A percentile compares a stretch with the other conserved stretches of the same genome.
Evolutionary conservation across 176 grass and related monocot genomes (phyloP).

Genomic region (Oryza australiensis): DNA sequence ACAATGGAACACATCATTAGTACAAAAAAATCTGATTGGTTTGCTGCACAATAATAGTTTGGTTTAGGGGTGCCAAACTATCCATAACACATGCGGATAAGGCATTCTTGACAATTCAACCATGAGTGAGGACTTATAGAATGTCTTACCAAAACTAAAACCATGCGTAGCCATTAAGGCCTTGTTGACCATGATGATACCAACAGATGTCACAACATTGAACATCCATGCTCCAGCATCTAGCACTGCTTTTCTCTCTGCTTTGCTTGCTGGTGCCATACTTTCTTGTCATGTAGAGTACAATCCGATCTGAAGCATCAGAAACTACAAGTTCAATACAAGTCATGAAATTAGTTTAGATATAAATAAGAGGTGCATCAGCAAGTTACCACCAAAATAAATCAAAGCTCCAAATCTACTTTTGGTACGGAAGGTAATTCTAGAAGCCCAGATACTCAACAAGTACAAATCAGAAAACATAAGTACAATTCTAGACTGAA

Average conservation of each 20-base stretch:
- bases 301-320: background rate
- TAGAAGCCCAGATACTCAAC: background rate
- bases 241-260: constrained; percentile 59
- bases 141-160: constrained; percentile 73
- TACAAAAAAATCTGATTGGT: background rate
- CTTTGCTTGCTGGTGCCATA: constrained; percentile 63
- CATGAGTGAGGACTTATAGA: background rate
- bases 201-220: constrained; percentile 83
- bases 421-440: background rate
- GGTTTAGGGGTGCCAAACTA: background rate
- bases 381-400: background rate
- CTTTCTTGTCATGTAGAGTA: constrained; percentile 34
- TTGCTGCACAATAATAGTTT: background rate
- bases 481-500: too few relatives aligned
- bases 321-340: background rate
- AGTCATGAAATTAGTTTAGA: background rate
- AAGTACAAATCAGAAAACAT: too few relatives aligned
- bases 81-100: background rate
- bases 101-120: background rate
- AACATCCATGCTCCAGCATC: constrained; percentile 83
- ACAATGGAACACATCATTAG: background rate
- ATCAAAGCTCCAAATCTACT: background rate
- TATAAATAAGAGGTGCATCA: background rate
- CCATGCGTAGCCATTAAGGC: constrained; percentile 74
- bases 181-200: constrained; percentile 90